Evolutionary conservation across 768 basidiomycete species (phyloP), one percentile per base, ranked within the genome.

Genomic region (Kwoniella pini): DNA sequence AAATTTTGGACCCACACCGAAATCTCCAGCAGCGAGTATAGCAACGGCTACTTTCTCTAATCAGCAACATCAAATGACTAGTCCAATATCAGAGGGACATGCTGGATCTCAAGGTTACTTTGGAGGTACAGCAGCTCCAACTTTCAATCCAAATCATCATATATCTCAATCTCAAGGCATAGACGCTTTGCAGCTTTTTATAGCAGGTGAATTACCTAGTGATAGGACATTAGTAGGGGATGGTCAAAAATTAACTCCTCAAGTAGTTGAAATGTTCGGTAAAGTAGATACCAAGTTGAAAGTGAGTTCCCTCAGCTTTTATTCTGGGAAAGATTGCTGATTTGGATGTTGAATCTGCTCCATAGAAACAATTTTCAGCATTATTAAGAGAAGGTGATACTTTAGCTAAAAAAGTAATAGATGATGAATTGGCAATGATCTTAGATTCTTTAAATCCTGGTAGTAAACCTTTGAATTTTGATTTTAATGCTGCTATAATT

Each of bases 271-370:
- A 19, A 44, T 69, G 24, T 67, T 74, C 48, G 17, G 57, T 24
- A 74, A 74, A 45, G 68, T 65, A 0, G 72, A 74, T 54, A 50
- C 54, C 31, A 74, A 64, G 49, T 43, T 74, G 13, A 68, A 64
- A 45, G 72, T 74, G 57, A 48, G 71, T 63, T 9, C 2, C n/a
- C n/a, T n/a, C n/a, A n/a, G n/a, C n/a, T n/a, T n/a, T n/a, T n/a
- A n/a, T n/a, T n/a, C n/a, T n/a, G n/a, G n/a, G n/a, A n/a, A n/a
- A n/a, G n/a, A n/a, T n/a, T n/a, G n/a, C n/a, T n/a, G n/a, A n/a
- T n/a, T n/a, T n/a, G n/a, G n/a, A n/a, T n/a, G n/a, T n/a, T n/a
- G n/a, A n/a, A n/a, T n/a, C n/a, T n/a, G n/a, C n/a, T 24, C 28
- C 38, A 50, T 42, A 74, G 70, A 71, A 70, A 68, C 68, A 68